phyloP scores from a whole-genome alignment of 305 asterid genomes.

The Rubia tinctorum region DNA sequence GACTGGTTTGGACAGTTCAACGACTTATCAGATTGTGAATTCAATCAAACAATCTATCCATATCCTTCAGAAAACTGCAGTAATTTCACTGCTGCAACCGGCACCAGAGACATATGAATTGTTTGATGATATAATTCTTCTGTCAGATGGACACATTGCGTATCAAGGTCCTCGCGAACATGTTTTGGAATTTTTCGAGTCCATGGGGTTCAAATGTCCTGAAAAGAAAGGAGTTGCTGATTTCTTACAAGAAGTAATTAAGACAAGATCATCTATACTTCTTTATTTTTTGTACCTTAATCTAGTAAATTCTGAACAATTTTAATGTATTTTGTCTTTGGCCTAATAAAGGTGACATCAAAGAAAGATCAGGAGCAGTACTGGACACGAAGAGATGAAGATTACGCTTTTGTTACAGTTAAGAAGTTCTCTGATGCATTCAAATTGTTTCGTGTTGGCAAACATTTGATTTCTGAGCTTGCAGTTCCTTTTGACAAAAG shows the following conservation, averaged over 20 bases:
- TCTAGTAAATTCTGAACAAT: not conserved
- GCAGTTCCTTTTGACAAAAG: conserved; percentile 41
- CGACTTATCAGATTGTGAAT: conserved; percentile 53
- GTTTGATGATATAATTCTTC: conserved; percentile 55
- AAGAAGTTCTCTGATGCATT: conserved; percentile 41
- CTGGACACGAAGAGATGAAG: conserved; percentile 39
- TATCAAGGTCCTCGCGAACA: conserved; percentile 61
- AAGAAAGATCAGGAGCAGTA: conserved; percentile 61
- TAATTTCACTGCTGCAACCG: conserved; percentile 61
- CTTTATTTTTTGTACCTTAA: not conserved
- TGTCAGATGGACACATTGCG: conserved; percentile 54
- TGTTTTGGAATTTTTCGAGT: conserved; percentile 48
- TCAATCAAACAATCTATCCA: conserved; percentile 49
- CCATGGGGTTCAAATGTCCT: conserved; percentile 62
- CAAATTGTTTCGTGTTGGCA: conserved; percentile 38
- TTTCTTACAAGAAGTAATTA: conserved; percentile 52
- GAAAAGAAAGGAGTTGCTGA: conserved; percentile 69
- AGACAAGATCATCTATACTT: not conserved
- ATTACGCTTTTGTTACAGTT: conserved; percentile 44
- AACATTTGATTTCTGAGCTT: conserved; percentile 28
- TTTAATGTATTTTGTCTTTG: not conserved
- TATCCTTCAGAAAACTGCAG: conserved; percentile 51
- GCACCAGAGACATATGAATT: conserved; percentile 64
- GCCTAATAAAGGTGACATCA: conserved; percentile 51
- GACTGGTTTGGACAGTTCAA: conserved; percentile 66